Conservation (phyloP, 1,284 basidiomycete genomes). For the Cutaneotrichosporon cutaneum region DNA sequence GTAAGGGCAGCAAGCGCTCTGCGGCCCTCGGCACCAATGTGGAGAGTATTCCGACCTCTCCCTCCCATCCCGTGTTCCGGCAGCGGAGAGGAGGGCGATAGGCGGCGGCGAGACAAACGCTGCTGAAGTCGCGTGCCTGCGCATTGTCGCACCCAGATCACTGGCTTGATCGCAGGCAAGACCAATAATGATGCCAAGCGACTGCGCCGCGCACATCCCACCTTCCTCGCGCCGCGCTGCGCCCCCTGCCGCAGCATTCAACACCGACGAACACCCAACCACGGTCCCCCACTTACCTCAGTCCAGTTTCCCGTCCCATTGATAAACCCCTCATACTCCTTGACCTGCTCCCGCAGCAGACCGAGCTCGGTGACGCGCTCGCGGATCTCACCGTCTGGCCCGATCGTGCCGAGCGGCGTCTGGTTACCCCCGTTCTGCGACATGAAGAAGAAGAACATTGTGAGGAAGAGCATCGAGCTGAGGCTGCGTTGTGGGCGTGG, state of each 20-base stretch:
- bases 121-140: no score
- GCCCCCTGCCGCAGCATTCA: not conserved
- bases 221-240: not conserved
- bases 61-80: no score
- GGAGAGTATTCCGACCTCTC: no score
- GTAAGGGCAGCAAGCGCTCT: no score
- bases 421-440: conserved; percentile 43
- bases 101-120: no score
- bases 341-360: conserved; percentile 27
- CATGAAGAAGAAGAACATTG: conserved; percentile 47
- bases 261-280: not conserved
- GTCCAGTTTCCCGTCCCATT: conserved; percentile 46
- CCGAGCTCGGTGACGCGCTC: conserved; percentile 39
- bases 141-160: no score
- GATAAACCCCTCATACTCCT: conserved; percentile 38
- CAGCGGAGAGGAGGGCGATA: no score
- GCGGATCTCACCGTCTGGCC: conserved; percentile 41
- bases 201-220: not conserved
- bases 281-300: conserved; percentile 40
- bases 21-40: no score
- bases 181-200: not conserved
- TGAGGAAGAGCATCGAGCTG: conserved; percentile 39
- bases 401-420: conserved; percentile 28
- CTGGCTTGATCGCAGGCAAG: not conserved
- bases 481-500: conserved; percentile 36